Evolutionary conservation across 2,329 filamentous ascomycete genomes (phyloP).

Genomic region (Albophoma yamanashiensis): DNA sequence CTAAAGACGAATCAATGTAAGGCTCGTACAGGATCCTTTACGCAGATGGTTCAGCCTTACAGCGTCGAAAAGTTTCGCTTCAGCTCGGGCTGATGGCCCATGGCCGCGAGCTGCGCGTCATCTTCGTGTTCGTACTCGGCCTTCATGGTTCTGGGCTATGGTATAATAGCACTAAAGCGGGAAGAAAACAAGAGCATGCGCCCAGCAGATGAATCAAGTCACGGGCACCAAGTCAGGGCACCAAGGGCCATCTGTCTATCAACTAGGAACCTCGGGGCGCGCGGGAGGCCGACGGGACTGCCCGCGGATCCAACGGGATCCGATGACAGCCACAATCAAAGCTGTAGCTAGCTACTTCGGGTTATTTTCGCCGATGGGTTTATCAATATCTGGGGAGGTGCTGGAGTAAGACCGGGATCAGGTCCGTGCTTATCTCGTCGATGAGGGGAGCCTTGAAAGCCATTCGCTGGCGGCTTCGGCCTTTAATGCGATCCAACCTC

Average conservation of each 20-base stretch:
- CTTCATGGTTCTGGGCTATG: conserved; percentile 5
- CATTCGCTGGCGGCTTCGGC: background rate
- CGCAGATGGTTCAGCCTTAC: conserved; percentile 1
- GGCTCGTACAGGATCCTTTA: background rate
- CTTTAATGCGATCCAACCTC: background rate
- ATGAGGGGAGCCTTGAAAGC: background rate
- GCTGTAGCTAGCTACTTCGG: background rate
- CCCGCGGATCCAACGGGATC: background rate
- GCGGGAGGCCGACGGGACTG: background rate
- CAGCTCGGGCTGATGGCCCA: conserved; percentile 13
- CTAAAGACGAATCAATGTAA: background rate
- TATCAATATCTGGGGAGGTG: background rate
- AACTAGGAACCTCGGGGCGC: background rate
- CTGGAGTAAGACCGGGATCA: background rate
- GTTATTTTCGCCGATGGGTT: background rate
- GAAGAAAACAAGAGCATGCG: background rate
- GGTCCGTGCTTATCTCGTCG: background rate
- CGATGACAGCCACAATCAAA: background rate
- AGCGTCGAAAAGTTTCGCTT: conserved; percentile 14
- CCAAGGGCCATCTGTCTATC: background rate
- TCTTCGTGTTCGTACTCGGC: conserved; percentile 7
- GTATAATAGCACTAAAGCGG: background rate
- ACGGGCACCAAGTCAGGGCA: background rate
- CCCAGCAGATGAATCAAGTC: background rate
- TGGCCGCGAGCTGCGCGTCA: conserved; percentile 13